Conservation (phyloP, 2,329 filamentous ascomycete genomes). For the Microcyclospora tardicrescens region DNA sequence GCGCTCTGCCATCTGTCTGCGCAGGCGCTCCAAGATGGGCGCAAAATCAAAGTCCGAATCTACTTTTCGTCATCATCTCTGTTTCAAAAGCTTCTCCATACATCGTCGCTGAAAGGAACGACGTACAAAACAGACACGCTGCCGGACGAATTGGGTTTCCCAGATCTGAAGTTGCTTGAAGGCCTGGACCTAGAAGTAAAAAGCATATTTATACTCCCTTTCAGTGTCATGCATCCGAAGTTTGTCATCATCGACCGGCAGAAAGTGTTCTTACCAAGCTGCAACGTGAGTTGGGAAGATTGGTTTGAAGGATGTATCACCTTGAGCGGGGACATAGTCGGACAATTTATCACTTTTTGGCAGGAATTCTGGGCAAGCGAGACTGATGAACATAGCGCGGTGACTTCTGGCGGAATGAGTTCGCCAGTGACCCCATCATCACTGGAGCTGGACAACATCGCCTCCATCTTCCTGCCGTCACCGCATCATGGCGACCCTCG, state of each 20-base stretch:
- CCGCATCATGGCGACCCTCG: constrained; percentile 56
- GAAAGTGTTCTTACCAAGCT: constrained; percentile 59
- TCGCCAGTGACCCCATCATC: not conserved
- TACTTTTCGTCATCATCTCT: constrained; percentile 64
- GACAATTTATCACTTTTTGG: constrained; percentile 54
- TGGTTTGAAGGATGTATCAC: constrained; percentile 73
- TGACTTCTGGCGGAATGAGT: too few relatives aligned
- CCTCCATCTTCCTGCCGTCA: constrained; percentile 58
- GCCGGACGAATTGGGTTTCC: constrained; percentile 50
- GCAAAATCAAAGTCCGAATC: constrained; percentile 50
- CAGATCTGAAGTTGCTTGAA: constrained; percentile 38
- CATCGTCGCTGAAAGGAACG: constrained; percentile 48
- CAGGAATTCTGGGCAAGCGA: constrained; percentile 49
- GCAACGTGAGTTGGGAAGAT: constrained; percentile 76
- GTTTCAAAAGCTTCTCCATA: constrained; percentile 63
- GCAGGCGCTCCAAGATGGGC: constrained; percentile 21
- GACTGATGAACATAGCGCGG: not conserved
- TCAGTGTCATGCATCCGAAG: constrained; percentile 82
- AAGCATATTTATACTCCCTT: constrained; percentile 64
- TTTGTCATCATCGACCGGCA: constrained; percentile 61
- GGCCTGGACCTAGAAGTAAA: constrained; percentile 59
- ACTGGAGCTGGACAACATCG: constrained; percentile 19
- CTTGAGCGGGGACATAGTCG: constrained; percentile 49
- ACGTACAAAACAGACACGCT: constrained; percentile 49
- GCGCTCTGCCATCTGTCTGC: constrained; percentile 48